These are phyloP conservation scores for Podosphaera fusca DNA, from an alignment of 2,329 filamentous ascomycete species.

Conservation along the genomic window DNA sequence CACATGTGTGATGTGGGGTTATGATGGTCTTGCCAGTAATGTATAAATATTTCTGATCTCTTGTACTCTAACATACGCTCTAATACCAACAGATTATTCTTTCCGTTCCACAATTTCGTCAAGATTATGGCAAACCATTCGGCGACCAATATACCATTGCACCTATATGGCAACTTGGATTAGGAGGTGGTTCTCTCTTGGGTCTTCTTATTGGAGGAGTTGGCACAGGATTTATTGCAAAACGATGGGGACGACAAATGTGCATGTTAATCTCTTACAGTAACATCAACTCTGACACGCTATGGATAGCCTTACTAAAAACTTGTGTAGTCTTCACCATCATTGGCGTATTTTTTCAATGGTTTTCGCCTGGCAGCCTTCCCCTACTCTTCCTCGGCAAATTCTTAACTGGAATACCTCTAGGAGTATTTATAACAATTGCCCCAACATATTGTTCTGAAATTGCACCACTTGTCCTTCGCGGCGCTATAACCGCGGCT, in stretches of 20 bases:
- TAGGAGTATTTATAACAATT: constrained; percentile 25
- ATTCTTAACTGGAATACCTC: constrained; percentile 25
- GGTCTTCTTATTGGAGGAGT: constrained; percentile 8
- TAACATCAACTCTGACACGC: not conserved
- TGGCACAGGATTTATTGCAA: constrained; percentile 5
- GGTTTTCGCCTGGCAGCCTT: constrained; percentile 15
- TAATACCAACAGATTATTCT: constrained; percentile 7
- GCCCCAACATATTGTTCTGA: constrained; percentile 10
- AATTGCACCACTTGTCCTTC: constrained; percentile 8
- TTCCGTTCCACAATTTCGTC: constrained; percentile 6
- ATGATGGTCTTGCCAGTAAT: constrained; percentile 9
- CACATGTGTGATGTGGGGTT: constrained; percentile 10
- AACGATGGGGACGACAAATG: constrained; percentile 7
- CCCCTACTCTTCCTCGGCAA: constrained; percentile 23
- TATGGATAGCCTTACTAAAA: not conserved
- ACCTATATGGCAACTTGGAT: constrained; percentile 7
- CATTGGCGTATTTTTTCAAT: constrained; percentile 8
- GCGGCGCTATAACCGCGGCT: constrained; percentile 7
- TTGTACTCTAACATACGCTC: not conserved
- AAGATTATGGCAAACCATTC: constrained; percentile 7
- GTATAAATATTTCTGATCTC: constrained; percentile 1
- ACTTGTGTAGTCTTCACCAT: constrained; percentile 5
- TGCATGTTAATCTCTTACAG: constrained; percentile 8
- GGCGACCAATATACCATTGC: constrained; percentile 6
- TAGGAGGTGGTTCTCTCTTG: constrained; percentile 5